phyloP scores from a whole-genome alignment of 2,329 filamentous ascomycete species.

The Macrophomina phaseolina region DNA sequence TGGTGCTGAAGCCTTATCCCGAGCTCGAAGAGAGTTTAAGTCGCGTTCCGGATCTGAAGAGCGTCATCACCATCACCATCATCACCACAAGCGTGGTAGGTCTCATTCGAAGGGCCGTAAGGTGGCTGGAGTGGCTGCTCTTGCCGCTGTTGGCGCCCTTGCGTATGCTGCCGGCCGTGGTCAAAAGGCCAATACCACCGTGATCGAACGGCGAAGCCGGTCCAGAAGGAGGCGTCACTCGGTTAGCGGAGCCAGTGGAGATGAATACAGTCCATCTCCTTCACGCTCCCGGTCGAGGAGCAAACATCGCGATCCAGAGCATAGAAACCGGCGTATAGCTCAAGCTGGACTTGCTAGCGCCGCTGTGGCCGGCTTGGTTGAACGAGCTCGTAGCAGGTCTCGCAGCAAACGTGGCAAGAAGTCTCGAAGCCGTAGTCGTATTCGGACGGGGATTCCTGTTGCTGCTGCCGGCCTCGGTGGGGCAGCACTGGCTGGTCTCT shows the following conservation, averaged over 20 bases:
- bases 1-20: conserved; percentile 63
- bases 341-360: conserved; percentile 68
- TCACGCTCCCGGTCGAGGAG: conserved; percentile 45
- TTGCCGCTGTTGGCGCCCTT: conserved; percentile 65
- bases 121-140: conserved; percentile 63
- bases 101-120: conserved; percentile 53
- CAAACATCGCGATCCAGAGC: conserved; percentile 51
- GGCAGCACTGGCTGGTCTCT: conserved; percentile 66
- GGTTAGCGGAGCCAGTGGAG: conserved; percentile 33
- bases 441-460: conserved; percentile 64
- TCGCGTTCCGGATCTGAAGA: conserved; percentile 53
- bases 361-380: conserved; percentile 65
- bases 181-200: conserved; percentile 53
- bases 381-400: conserved; percentile 64
- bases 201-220: conserved; percentile 55
- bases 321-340: conserved; percentile 64
- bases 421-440: conserved; percentile 59
- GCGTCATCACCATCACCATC: conserved; percentile 33
- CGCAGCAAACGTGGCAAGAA: conserved; percentile 57
- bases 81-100: conserved; percentile 39
- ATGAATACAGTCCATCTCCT: conserved; percentile 44
- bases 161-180: conserved; percentile 59
- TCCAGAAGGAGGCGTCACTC: conserved; percentile 51
- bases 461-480: conserved; percentile 66
- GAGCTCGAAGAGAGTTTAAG: conserved; percentile 55